phyloP scores from a whole-genome alignment of 2,329 filamentous ascomycete genomes.

The Botrytis fabae region DNA sequence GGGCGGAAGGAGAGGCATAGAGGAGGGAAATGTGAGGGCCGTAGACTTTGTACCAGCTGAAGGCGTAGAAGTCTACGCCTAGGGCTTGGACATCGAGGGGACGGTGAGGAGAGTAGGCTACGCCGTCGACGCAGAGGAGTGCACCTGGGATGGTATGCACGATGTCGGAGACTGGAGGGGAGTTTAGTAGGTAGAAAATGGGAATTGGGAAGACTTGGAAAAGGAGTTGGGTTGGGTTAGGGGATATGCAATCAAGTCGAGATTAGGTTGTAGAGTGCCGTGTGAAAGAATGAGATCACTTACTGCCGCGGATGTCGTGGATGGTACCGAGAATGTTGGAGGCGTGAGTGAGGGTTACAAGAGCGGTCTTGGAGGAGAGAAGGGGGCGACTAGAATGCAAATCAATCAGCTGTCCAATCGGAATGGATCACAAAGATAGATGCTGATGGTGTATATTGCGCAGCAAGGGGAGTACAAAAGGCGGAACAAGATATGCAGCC shows the following conservation, averaged over 20 bases:
- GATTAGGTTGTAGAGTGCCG: not conserved
- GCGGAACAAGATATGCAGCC: not conserved
- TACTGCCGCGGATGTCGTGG: conserved; percentile 54
- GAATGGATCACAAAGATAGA: not conserved
- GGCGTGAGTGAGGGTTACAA: conserved; percentile 73
- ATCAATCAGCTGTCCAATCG: not conserved
- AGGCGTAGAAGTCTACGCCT: conserved; percentile 74
- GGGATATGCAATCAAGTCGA: too few relatives aligned
- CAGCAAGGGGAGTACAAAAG: not conserved
- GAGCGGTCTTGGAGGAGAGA: conserved; percentile 62
- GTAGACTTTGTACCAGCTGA: conserved; percentile 82
- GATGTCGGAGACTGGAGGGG: conserved; percentile 48
- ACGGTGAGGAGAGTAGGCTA: conserved; percentile 74
- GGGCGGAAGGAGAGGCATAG: conserved; percentile 61
- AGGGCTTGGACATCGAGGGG: conserved; percentile 66
- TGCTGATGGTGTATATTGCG: too few relatives aligned
- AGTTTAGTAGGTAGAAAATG: not conserved
- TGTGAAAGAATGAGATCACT: not conserved
- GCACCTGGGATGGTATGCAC: conserved; percentile 54
- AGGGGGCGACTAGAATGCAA: conserved; percentile 42
- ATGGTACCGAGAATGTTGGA: conserved; percentile 75
- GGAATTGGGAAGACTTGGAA: not conserved
- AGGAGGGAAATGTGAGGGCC: conserved; percentile 73
- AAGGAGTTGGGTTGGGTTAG: not conserved
- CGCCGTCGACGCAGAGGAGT: conserved; percentile 71